phyloP scores from a whole-genome alignment of 345 rosid species.

The Turritis glabra region DNA sequence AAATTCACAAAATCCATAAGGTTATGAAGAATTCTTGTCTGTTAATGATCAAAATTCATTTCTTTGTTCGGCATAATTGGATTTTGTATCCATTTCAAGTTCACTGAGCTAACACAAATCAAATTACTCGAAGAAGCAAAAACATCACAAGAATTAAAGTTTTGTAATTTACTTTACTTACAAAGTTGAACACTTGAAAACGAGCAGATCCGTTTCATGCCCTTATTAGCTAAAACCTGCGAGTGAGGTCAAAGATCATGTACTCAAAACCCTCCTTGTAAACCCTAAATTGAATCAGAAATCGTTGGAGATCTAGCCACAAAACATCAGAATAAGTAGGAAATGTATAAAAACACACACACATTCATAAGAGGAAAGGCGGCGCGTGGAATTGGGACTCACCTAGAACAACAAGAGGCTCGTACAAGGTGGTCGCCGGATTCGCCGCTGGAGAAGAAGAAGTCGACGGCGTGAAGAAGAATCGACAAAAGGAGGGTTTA shows the following conservation, averaged over 20 bases:
- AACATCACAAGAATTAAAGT: not conserved
- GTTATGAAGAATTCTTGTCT: not conserved
- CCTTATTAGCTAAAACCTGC: slow-evolving; percentile 13
- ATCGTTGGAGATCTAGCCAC: not conserved
- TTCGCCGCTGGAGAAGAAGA: not conserved
- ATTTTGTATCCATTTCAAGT: not conserved
- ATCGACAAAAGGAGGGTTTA: not conserved
- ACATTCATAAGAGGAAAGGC: slow-evolving; percentile 58
- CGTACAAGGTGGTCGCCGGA: slow-evolving; percentile 51
- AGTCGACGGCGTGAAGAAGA: not conserved
- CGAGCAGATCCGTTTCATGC: slow-evolving; percentile 36
- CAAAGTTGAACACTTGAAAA: slow-evolving; percentile 20
- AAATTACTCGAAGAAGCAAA: not conserved
- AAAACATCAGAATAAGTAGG: not conserved
- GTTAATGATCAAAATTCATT: not conserved
- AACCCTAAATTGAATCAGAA: not conserved
- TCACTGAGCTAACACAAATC: slow-evolving; percentile 9
- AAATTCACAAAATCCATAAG: not conserved
- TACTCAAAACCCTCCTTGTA: not conserved
- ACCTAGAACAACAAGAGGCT: slow-evolving; percentile 70
- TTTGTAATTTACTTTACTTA: not conserved
- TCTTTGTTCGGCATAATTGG: not conserved
- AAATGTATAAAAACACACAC: not conserved
- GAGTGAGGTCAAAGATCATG: not conserved
- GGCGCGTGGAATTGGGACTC: slow-evolving; percentile 70